These are phyloP conservation scores for Polychytrium aggregatum DNA, from an alignment of 192 early-diverging fungal genomes.

Conservation along the genomic window DNA sequence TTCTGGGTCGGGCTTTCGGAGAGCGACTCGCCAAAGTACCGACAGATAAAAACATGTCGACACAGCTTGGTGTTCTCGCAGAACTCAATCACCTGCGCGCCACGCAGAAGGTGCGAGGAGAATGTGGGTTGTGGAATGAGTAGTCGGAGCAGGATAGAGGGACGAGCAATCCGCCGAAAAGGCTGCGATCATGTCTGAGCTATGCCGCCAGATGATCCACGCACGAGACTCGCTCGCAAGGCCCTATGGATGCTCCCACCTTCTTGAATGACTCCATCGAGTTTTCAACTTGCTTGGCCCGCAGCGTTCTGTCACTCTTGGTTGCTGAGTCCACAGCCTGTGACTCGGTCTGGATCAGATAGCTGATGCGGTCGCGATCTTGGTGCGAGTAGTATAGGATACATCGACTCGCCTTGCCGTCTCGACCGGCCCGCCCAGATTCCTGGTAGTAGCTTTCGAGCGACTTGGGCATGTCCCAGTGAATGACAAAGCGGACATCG, in stretches of 20 bases:
- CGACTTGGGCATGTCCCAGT: conserved; percentile 80
- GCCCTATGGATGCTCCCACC: no score
- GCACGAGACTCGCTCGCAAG: no score
- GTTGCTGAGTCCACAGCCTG: no score
- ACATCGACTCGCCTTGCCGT: conserved; percentile 25
- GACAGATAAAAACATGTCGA: conserved; percentile 21
- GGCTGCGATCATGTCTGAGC: no score
- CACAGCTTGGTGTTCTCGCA: conserved; percentile 33
- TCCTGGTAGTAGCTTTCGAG: conserved; percentile 80
- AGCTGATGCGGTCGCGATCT: conserved; percentile 26
- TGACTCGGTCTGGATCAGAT: no score
- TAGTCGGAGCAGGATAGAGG: neutral
- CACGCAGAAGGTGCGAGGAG: neutral
- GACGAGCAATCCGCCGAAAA: neutral
- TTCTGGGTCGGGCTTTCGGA: neutral
- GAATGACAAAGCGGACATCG: conserved; percentile 89
- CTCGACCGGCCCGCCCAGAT: conserved; percentile 38
- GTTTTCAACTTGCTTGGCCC: no score
- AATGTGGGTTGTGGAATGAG: conserved; percentile 2
- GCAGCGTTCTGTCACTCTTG: no score
- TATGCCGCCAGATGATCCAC: no score
- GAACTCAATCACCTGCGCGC: conserved; percentile 29
- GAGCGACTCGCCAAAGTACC: conserved; percentile 36
- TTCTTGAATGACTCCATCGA: no score
- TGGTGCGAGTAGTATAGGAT: conserved; percentile 30